These are phyloP conservation scores for Hsuehochloa calcarea DNA, from an alignment of 176 grass and related monocot species.

Conservation along the genomic window DNA sequence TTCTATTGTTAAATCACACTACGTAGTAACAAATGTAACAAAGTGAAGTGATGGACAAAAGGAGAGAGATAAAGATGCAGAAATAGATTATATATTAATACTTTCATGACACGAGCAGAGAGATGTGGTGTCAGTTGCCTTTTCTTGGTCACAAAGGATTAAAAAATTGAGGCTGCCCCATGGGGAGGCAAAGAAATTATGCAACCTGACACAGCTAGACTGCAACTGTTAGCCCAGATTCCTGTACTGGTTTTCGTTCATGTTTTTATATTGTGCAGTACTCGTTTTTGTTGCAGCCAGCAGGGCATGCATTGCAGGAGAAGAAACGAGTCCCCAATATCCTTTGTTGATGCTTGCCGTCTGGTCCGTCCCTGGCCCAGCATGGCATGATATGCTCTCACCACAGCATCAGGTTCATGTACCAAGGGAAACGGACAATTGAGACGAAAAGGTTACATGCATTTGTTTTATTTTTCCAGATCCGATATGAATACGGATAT, in stretches of 20 bases:
- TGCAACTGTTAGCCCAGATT: not conserved
- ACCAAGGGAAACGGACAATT: too few species aligned
- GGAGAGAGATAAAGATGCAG: not conserved
- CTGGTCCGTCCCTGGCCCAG: constrained; percentile 3
- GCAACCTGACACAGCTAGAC: not conserved
- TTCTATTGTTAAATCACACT: not conserved
- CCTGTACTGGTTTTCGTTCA: not conserved
- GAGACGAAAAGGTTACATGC: too few species aligned
- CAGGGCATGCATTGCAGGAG: constrained; percentile 17
- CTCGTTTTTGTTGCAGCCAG: not conserved
- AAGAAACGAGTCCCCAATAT: not conserved
- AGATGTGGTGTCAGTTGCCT: not conserved
- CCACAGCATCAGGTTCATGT: not conserved
- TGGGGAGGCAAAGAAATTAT: constrained; percentile 6
- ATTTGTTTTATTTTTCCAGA: too few species aligned
- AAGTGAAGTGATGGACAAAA: not conserved
- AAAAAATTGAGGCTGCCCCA: not conserved
- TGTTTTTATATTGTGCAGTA: not conserved
- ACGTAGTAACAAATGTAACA: not conserved
- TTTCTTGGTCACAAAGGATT: not conserved
- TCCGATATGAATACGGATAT: too few species aligned
- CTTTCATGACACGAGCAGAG: not conserved
- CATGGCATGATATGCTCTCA: not conserved
- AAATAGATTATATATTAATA: not conserved
- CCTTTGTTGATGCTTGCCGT: not conserved